Base-by-base conservation (phyloP, 1,284 basidiomycete genomes). In the Apiotrichum sp. region DNA sequence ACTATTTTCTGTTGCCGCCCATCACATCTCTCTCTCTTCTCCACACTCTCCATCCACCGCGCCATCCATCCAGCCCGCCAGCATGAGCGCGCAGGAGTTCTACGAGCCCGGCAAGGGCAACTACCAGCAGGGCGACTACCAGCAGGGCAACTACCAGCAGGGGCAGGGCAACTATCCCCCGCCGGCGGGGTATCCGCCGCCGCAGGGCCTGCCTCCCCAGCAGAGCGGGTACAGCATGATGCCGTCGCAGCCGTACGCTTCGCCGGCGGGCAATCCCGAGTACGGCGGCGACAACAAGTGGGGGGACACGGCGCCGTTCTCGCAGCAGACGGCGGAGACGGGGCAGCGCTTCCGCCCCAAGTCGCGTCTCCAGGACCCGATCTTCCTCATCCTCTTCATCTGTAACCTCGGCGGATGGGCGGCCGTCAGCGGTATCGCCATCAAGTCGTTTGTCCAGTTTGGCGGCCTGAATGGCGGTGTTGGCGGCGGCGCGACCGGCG, bases 381-480 rank as follows among this genome's bases (percentile, higher is more conserved):
- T 87, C 50, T 84, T 88, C 69, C 77, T 89, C 29, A 67, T 87
- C 6, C 70, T 89, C 38, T 90, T 88, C 73, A 73, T 89, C 31
- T 76, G 83, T 1, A 83, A 86, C 76, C 83, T 86, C 48, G 76
- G 83, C 41, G 87, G 86, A 0, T 89, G 84, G 66, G 81, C 80
- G 9, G 84, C 81, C 2, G 66, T 90, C 6, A 86, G 85, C 29
- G 87, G 79, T 1, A 79, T 88, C 43, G 82, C 82, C 1, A 74
- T 90, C 40, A 76, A 80, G 32, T 78, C 81, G 41, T 90, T 85
- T 81, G 78, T 84, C 40, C 77, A 79, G n/a, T 70, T 79, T 51
- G 83, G 82, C 51, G 87, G 87, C 1, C 77, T 86, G 1, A 69
- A 69, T 14, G 74, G 74, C 3, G 71, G 72, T 9, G 59, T 74